Evolutionary conservation across 163 green algal species (phyloP).

Genomic region (Coccomyxa subellipsoidea): DNA sequence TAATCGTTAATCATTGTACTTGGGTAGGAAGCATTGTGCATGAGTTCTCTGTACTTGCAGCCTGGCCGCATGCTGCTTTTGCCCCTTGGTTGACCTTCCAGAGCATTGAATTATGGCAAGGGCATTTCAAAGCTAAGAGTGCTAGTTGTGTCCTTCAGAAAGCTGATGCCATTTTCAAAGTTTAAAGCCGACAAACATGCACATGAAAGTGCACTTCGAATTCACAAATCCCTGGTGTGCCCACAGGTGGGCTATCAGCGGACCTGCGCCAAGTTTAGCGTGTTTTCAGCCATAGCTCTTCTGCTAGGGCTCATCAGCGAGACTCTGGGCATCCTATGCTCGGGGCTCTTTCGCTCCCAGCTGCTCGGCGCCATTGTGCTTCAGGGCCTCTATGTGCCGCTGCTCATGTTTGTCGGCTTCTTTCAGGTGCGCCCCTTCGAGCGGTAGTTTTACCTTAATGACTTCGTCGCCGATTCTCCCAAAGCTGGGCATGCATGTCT

Average conservation of each 20-base stretch:
- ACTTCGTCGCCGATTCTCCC: neutral
- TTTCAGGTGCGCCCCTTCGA: conserved; percentile 11
- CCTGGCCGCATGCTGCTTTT: too few species aligned
- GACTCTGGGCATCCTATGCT: conserved; percentile 33
- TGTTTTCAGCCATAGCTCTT: conserved; percentile 18
- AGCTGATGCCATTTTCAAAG: too few species aligned
- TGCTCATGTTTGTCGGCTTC: conserved; percentile 38
- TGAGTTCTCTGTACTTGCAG: too few species aligned
- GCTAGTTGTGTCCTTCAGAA: too few species aligned
- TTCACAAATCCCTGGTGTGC: neutral
- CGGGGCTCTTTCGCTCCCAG: conserved; percentile 11
- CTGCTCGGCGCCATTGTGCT: conserved; percentile 28
- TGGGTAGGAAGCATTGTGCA: too few species aligned
- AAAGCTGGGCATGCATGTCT: neutral
- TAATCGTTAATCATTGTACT: too few species aligned
- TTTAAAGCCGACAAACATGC: too few species aligned
- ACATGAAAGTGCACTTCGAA: too few species aligned
- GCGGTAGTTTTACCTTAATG: too few species aligned
- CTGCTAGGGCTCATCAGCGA: conserved; percentile 40
- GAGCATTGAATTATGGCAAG: too few species aligned
- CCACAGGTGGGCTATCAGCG: conserved; percentile 11
- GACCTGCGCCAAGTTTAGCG: conserved; percentile 10
- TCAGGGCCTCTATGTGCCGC: conserved; percentile 25
- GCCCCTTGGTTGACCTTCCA: too few species aligned
- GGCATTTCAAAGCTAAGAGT: too few species aligned